Conservation (phyloP, 2,329 filamentous ascomycete species). For the Alternaria sp. region DNA sequence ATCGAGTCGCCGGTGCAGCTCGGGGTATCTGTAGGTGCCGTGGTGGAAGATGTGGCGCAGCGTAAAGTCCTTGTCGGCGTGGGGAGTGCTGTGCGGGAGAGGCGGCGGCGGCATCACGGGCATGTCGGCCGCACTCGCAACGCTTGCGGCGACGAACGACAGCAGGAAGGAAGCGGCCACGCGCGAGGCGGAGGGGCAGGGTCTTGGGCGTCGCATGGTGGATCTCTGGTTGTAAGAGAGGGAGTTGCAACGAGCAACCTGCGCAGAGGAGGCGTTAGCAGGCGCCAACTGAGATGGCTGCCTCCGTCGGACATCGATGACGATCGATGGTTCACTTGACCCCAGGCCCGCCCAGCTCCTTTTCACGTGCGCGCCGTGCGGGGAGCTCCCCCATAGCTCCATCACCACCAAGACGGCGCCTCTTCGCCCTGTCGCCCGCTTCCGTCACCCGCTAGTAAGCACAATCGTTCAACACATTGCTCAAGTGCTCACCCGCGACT, state of each 20-base stretch:
- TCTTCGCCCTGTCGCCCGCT: neutral
- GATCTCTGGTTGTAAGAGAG: neutral
- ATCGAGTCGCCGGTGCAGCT: slow-evolving; percentile 78
- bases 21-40: slow-evolving; percentile 78
- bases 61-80: slow-evolving; percentile 38
- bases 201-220: slow-evolving; percentile 36
- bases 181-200: slow-evolving; percentile 63
- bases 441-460: neutral
- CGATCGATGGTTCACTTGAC: slow-evolving; percentile 12
- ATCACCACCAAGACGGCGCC: neutral
- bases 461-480: neutral
- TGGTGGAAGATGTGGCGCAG: slow-evolving; percentile 94
- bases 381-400: slow-evolving; percentile 10
- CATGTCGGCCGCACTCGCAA: slow-evolving; percentile 49
- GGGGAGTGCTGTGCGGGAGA: slow-evolving; percentile 26
- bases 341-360: slow-evolving; percentile 5
- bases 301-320: slow-evolving; percentile 12
- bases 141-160: slow-evolving; percentile 66
- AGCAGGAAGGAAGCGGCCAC: slow-evolving; percentile 69
- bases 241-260: neutral
- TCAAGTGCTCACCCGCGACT: neutral
- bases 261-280: neutral
- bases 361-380: slow-evolving; percentile 18
- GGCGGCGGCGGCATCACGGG: slow-evolving; percentile 35
- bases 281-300: neutral